These are phyloP conservation scores for Penicillium chermesinum DNA, from an alignment of 495 filamentous ascomycete species.

Conservation along the genomic window DNA sequence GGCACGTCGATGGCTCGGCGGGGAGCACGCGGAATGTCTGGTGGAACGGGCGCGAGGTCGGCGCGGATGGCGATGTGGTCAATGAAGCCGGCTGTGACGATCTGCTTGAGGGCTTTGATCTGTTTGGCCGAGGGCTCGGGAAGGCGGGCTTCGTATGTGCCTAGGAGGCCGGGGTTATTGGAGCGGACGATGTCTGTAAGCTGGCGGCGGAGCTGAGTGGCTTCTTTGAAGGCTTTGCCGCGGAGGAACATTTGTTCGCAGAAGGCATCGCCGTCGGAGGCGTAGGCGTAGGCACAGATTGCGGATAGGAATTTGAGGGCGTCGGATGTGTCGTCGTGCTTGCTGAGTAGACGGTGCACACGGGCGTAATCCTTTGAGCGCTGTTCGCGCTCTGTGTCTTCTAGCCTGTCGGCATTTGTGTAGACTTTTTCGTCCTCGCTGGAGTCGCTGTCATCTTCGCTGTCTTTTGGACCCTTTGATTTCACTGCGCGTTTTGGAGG, in stretches of 20 bases:
- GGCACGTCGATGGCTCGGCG: slow-evolving; percentile 81
- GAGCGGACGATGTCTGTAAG: slow-evolving; percentile 72
- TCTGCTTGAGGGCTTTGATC: slow-evolving; percentile 78
- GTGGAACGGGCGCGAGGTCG: slow-evolving; percentile 71
- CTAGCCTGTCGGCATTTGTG: slow-evolving; percentile 60
- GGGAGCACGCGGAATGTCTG: slow-evolving; percentile 64
- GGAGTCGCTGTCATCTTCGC: slow-evolving; percentile 28
- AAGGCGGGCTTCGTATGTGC: slow-evolving; percentile 54
- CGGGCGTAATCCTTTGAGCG: slow-evolving; percentile 65
- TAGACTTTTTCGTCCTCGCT: slow-evolving; percentile 39
- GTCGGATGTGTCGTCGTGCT: slow-evolving; percentile 76
- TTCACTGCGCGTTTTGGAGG: slow-evolving; percentile 25
- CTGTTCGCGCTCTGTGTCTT: slow-evolving; percentile 61
- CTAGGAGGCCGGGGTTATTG: slow-evolving; percentile 65
- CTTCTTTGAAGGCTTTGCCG: slow-evolving; percentile 79
- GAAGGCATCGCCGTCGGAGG: slow-evolving; percentile 63
- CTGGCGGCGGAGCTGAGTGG: slow-evolving; percentile 73
- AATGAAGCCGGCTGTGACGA: slow-evolving; percentile 87
- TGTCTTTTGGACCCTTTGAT: slow-evolving; percentile 18
- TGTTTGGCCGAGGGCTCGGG: slow-evolving; percentile 67
- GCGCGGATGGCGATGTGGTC: slow-evolving; percentile 94
- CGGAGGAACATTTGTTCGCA: slow-evolving; percentile 78
- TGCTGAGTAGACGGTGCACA: slow-evolving; percentile 73
- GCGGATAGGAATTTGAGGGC: slow-evolving; percentile 87
- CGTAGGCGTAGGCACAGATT: slow-evolving; percentile 76